Conservation (phyloP, 129 eudicot genomes). For the Arctium lappa region DNA sequence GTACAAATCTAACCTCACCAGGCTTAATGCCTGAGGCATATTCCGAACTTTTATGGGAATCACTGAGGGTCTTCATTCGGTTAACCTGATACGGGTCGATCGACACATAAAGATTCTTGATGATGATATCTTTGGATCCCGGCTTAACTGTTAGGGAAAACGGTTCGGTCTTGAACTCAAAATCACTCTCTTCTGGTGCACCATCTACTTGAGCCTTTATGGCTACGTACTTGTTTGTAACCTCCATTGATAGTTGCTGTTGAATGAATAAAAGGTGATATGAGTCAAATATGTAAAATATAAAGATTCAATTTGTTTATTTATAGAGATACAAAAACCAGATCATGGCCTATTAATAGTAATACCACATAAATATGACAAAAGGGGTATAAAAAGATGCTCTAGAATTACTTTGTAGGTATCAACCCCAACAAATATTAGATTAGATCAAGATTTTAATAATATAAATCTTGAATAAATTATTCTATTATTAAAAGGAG, state of each 20-base stretch:
- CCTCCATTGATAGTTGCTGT: constrained; percentile 26
- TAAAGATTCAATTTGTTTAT: background rate
- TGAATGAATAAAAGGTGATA: background rate
- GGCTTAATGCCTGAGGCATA: constrained; percentile 36
- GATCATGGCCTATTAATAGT: background rate
- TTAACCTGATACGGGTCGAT: constrained; percentile 80
- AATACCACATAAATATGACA: background rate
- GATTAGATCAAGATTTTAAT: background rate
- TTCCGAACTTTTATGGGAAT: constrained; percentile 45
- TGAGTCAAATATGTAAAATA: background rate
- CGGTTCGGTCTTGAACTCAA: constrained; percentile 43
- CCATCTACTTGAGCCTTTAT: constrained; percentile 47
- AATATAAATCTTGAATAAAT: background rate
- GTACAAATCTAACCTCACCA: constrained; percentile 44
- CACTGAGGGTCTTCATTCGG: constrained; percentile 65
- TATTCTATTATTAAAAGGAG: background rate
- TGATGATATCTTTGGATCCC: constrained; percentile 43
- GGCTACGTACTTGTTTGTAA: constrained; percentile 42
- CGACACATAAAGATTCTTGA: constrained; percentile 63
- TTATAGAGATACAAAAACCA: background rate
- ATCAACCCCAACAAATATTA: background rate
- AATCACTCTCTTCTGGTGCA: constrained; percentile 56
- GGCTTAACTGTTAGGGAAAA: constrained; percentile 27
- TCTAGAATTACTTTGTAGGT: background rate
- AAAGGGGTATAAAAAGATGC: background rate